These are phyloP conservation scores for Rhodotorula babjevae DNA, from an alignment of 768 basidiomycete species.

Conservation along the genomic window DNA sequence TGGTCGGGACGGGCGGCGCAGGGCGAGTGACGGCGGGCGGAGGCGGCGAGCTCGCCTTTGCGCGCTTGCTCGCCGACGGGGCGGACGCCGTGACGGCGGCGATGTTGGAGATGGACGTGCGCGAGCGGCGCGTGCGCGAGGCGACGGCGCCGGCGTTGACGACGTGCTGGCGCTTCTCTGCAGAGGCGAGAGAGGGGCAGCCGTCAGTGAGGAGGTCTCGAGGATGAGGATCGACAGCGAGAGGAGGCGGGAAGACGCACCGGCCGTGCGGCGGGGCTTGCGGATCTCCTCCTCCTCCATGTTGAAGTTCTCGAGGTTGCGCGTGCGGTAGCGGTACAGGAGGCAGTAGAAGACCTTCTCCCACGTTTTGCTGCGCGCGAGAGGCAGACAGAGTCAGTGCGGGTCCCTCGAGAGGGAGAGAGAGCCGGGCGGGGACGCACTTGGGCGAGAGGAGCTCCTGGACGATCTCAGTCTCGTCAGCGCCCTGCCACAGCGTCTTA, in stretches of 20 bases:
- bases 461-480: conserved; percentile 67
- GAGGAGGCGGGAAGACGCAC: not conserved
- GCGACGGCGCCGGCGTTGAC: conserved; percentile 36
- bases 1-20: conserved; percentile 1
- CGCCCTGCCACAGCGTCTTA: conserved; percentile 80
- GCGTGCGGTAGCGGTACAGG: conserved; percentile 74
- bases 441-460: conserved; percentile 57
- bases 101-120: conserved; percentile 41
- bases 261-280: conserved; percentile 14
- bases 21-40: conserved; percentile 23
- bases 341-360: conserved; percentile 94
- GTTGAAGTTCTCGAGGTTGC: conserved; percentile 65
- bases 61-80: conserved; percentile 16
- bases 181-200: no score
- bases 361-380: conserved; percentile 63
- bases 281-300: conserved; percentile 53
- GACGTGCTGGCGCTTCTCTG: conserved; percentile 34
- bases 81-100: conserved; percentile 17
- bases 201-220: no score
- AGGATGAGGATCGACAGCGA: not conserved
- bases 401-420: not conserved
- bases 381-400: no score
- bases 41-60: conserved; percentile 11
- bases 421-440: conserved; percentile 43
- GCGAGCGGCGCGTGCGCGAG: conserved; percentile 30